phyloP scores from a whole-genome alignment of 768 basidiomycete species.

The Cystofilobasidium bisporidii region DNA sequence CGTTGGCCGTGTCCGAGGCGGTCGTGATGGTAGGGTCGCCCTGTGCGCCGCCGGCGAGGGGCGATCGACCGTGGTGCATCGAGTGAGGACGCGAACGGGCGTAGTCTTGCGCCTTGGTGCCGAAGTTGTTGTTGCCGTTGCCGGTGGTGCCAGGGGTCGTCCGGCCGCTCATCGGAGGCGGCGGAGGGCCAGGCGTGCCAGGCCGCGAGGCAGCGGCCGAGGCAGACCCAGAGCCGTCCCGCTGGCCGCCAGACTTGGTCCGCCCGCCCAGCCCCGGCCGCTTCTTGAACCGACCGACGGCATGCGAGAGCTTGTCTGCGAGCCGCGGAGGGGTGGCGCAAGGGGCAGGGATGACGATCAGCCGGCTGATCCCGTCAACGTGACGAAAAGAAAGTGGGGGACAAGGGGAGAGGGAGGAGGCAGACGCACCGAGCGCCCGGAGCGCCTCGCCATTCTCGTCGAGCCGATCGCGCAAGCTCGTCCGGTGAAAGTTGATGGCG shows the following conservation, averaged over 20 bases:
- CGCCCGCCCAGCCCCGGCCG: background rate
- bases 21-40: background rate
- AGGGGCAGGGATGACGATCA: background rate
- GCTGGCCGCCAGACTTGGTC: background rate
- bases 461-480: slow-evolving; percentile 48
- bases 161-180: background rate
- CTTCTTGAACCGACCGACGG: slow-evolving; percentile 4
- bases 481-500: slow-evolving; percentile 56
- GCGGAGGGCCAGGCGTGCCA: background rate
- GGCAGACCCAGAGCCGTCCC: too few species aligned
- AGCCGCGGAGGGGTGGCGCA: background rate
- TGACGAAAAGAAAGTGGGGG: background rate
- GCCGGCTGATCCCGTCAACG: too few species aligned
- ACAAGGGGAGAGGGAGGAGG: background rate
- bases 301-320: slow-evolving; percentile 24
- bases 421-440: slow-evolving; percentile 53
- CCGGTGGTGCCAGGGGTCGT: background rate
- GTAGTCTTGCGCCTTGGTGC: background rate
- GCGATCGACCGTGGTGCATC: background rate
- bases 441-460: slow-evolving; percentile 61
- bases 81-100: background rate
- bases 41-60: background rate
- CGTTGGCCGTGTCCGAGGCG: background rate
- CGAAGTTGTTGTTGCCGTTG: too few species aligned
- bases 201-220: too few species aligned